These are phyloP conservation scores for Sextonia rubra DNA, from an alignment of 164 flowering plant genomes.

Conservation along the genomic window DNA sequence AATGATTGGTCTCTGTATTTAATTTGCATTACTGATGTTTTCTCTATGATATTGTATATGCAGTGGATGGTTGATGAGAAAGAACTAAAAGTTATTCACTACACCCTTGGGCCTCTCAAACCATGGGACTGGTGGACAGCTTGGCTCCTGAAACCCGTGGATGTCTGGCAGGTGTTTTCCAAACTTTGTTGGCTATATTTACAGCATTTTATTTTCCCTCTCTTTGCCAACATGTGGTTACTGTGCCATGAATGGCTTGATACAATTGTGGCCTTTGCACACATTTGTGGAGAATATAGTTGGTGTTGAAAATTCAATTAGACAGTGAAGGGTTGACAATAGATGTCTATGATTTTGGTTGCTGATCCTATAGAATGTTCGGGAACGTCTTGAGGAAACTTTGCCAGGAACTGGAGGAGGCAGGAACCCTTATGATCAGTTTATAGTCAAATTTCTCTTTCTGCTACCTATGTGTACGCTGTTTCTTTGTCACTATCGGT, in stretches of 20 bases:
- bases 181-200: not conserved
- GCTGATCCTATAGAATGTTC: conserved; percentile 57
- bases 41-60: conserved; percentile 19
- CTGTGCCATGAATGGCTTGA: not conserved
- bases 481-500: conserved; percentile 51
- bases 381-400: conserved; percentile 67
- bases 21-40: conserved; percentile 6
- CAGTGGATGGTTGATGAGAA: conserved; percentile 99
- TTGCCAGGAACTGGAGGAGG: conserved; percentile 98
- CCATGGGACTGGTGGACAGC: conserved; percentile 99
- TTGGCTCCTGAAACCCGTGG: conserved; percentile 97
- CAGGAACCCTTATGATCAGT: conserved; percentile 54
- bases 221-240: not conserved
- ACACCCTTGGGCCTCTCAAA: conserved; percentile 98
- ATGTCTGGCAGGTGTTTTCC: conserved; percentile 85
- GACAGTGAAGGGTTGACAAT: not conserved
- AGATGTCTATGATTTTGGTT: conserved; percentile 7
- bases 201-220: not conserved
- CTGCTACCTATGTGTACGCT: conserved; percentile 60
- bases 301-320: conserved; percentile 8
- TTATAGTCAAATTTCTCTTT: conserved; percentile 58
- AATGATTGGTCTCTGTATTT: conserved; percentile 1
- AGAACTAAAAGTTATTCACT: conserved; percentile 91
- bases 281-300: not conserved
- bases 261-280: not conserved